These are phyloP conservation scores for Ricinus communis DNA, from an alignment of 345 rosid genomes.

Conservation along the genomic window DNA sequence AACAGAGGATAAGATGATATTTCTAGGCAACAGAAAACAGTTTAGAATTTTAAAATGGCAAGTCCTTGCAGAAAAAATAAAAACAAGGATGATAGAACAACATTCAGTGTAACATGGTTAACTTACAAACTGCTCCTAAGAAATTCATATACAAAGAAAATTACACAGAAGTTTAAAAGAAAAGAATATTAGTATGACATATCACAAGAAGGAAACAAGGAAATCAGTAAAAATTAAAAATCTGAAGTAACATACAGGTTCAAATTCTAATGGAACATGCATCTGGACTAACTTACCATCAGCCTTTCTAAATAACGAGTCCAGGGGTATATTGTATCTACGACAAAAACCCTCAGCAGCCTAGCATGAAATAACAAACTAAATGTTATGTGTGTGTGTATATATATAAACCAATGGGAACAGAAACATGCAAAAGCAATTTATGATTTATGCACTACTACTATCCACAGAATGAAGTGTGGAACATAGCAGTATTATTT, in stretches of 20 bases:
- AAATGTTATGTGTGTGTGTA: slow-evolving; percentile 8
- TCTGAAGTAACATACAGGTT: background rate
- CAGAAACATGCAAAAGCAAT: slow-evolving; percentile 10
- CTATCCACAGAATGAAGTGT: background rate
- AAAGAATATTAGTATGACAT: background rate
- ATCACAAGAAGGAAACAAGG: background rate
- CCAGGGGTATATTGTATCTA: slow-evolving; percentile 64
- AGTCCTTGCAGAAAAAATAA: slow-evolving; percentile 2
- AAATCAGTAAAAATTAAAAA: background rate
- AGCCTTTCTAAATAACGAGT: slow-evolving; percentile 56
- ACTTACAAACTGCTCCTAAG: background rate
- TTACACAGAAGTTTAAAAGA: background rate
- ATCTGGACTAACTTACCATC: slow-evolving; percentile 58
- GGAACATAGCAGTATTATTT: slow-evolving; percentile 1
- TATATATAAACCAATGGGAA: background rate
- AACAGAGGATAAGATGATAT: background rate
- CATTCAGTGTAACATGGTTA: background rate
- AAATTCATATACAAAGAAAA: background rate
- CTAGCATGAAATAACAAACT: slow-evolving; percentile 41
- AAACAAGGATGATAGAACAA: background rate
- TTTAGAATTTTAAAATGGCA: too few species aligned
- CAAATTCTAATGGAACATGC: background rate
- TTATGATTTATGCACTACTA: background rate
- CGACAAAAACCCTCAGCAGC: slow-evolving; percentile 97
- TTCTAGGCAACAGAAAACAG: background rate